A percentile compares a stretch with the other conserved stretches of the same genome.
Conservation (phyloP, 169 alveolate genomes). For the Plasmodium malariae region DNA sequence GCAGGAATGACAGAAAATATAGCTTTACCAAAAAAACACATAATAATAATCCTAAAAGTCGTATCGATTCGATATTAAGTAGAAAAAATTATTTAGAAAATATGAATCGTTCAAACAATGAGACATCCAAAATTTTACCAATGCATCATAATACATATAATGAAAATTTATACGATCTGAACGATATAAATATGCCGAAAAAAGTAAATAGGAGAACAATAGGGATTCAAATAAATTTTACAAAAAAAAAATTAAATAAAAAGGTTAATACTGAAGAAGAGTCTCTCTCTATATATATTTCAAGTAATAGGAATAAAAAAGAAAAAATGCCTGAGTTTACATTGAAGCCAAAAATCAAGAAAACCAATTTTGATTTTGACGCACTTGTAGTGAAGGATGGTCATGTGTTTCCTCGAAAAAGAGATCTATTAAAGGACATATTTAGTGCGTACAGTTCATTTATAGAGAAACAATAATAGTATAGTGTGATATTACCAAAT, state of each 20-base stretch:
- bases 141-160: not conserved
- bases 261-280: slow-evolving; percentile 5
- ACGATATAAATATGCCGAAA: not conserved
- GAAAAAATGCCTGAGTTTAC: slow-evolving; percentile 35
- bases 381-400: slow-evolving; percentile 68
- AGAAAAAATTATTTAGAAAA: not conserved
- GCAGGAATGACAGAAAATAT: slow-evolving; percentile 1
- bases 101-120: not conserved
- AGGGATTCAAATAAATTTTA: slow-evolving; percentile 40
- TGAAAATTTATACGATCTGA: not conserved
- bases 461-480: too few species aligned
- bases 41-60: not conserved
- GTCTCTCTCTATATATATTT: not conserved
- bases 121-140: not conserved
- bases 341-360: slow-evolving; percentile 8
- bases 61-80: not conserved
- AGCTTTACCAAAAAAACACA: not conserved
- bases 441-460: too few species aligned
- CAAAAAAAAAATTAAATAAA: slow-evolving; percentile 25
- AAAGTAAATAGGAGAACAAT: slow-evolving; percentile 10
- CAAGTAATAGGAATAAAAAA: not conserved
- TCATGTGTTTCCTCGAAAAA: slow-evolving; percentile 30
- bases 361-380: slow-evolving; percentile 49
- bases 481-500: too few species aligned
- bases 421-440: slow-evolving; percentile 31